phyloP scores from a whole-genome alignment of 257 asterid species.

The Jasminum sambac region DNA sequence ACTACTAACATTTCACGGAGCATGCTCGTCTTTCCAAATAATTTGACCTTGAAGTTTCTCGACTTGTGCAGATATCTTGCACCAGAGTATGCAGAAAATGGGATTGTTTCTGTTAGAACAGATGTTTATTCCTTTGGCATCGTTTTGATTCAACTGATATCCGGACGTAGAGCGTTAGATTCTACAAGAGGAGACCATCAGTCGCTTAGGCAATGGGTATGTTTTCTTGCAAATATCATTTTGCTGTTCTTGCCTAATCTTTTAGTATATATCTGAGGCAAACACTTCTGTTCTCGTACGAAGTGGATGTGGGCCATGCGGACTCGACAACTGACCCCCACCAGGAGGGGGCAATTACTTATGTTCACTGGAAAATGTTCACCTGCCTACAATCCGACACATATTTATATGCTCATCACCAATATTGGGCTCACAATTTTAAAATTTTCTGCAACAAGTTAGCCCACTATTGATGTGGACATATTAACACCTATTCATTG shows the following conservation, averaged over 20 bases:
- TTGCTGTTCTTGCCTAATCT: neutral
- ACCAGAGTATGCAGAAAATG: constrained; percentile 75
- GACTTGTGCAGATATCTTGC: constrained; percentile 64
- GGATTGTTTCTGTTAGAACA: constrained; percentile 68
- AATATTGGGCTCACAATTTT: no score
- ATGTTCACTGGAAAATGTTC: no score
- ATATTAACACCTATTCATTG: no score
- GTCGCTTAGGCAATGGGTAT: constrained; percentile 74
- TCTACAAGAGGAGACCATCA: constrained; percentile 44
- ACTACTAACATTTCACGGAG: constrained; percentile 1
- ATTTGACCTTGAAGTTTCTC: constrained; percentile 12
- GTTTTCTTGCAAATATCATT: neutral
- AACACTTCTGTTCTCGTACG: no score
- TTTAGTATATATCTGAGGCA: neutral
- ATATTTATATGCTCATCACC: no score
- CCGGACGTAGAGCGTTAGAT: constrained; percentile 71
- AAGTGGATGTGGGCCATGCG: no score
- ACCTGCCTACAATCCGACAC: no score
- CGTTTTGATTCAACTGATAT: constrained; percentile 67
- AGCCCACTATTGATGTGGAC: no score
- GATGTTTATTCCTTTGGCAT: constrained; percentile 74
- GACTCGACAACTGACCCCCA: no score
- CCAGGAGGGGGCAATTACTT: neutral
- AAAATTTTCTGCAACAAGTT: no score
- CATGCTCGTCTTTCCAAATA: constrained; percentile 13